Evolutionary conservation across 2,329 filamentous ascomycete genomes (phyloP).

Genomic region (Microcera coccophila): DNA sequence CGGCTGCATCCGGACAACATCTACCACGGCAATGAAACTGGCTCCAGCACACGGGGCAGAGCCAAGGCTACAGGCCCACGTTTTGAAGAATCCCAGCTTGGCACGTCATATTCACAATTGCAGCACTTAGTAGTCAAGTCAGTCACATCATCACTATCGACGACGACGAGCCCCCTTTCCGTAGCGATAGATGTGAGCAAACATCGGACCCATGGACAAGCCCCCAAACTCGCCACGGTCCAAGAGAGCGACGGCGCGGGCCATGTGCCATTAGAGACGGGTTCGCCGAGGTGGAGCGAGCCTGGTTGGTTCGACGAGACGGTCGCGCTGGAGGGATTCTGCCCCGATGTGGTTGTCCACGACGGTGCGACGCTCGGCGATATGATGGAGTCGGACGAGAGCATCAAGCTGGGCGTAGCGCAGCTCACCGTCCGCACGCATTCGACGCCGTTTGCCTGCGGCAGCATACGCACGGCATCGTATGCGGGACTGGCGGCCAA

Average conservation of each 20-base stretch:
- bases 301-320: slow-evolving; percentile 2
- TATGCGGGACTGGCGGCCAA: slow-evolving; percentile 32
- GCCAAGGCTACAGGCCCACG: too few relatives aligned
- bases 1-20: too few relatives aligned
- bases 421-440: slow-evolving; percentile 34
- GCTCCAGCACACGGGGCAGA: too few relatives aligned
- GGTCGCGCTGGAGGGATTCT: slow-evolving; percentile 21
- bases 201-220: slow-evolving; percentile 3
- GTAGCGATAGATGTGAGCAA: too few relatives aligned
- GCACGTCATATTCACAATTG: too few relatives aligned
- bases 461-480: slow-evolving; percentile 31
- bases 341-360: slow-evolving; percentile 26
- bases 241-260: slow-evolving; percentile 14
- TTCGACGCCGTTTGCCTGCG: slow-evolving; percentile 31
- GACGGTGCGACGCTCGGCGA: slow-evolving; percentile 28
- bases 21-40: too few relatives aligned
- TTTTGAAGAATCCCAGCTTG: too few relatives aligned
- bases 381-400: slow-evolving; percentile 35
- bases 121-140: too few relatives aligned
- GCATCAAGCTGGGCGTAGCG: slow-evolving; percentile 31
- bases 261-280: too few relatives aligned
- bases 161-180: too few relatives aligned
- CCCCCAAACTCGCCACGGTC: slow-evolving; percentile 11
- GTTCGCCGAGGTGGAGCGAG: too few relatives aligned
- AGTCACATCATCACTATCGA: too few relatives aligned